These are phyloP conservation scores for Lactarius indigo DNA, from an alignment of 768 basidiomycete genomes.

Conservation along the genomic window DNA sequence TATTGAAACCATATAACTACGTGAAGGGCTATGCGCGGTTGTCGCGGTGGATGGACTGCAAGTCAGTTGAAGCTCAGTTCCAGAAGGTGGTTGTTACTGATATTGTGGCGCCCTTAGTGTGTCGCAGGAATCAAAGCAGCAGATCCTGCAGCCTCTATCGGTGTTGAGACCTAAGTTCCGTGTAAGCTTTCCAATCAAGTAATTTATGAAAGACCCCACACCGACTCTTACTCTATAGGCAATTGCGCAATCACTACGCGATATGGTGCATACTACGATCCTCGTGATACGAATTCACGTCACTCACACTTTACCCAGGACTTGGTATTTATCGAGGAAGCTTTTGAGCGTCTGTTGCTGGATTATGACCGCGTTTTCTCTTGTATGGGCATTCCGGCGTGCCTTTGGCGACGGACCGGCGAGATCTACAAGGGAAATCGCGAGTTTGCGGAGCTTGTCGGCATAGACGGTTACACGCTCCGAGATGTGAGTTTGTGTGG, in stretches of 20 bases:
- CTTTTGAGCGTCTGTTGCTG: slow-evolving; percentile 89
- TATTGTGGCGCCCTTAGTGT: slow-evolving; percentile 47
- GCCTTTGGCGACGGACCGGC: slow-evolving; percentile 93
- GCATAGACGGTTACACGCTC: slow-evolving; percentile 82
- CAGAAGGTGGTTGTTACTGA: slow-evolving; percentile 16
- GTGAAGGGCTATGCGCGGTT: slow-evolving; percentile 92
- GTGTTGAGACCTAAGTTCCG: slow-evolving; percentile 83
- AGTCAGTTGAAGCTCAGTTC: slow-evolving; percentile 46
- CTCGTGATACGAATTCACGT: not conserved
- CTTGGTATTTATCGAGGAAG: slow-evolving; percentile 96
- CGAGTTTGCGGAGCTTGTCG: slow-evolving; percentile 89
- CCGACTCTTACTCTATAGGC: slow-evolving; percentile 41
- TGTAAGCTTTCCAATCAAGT: slow-evolving; percentile 38
- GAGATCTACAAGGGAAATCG: slow-evolving; percentile 99
- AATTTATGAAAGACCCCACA: slow-evolving; percentile 6
- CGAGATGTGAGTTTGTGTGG: slow-evolving; percentile 59
- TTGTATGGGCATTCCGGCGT: slow-evolving; percentile 96
- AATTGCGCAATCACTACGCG: slow-evolving; percentile 78
- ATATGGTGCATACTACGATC: slow-evolving; percentile 52
- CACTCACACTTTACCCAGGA: slow-evolving; percentile 47
- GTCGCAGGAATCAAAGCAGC: slow-evolving; percentile 85
- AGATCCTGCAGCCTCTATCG: slow-evolving; percentile 86
- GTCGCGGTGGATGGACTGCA: slow-evolving; percentile 92
- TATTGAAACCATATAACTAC: slow-evolving; percentile 94
- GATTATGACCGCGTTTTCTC: slow-evolving; percentile 94